Conservation (phyloP, 805 yeast genomes). For the Debaryomyces prosopidis region DNA sequence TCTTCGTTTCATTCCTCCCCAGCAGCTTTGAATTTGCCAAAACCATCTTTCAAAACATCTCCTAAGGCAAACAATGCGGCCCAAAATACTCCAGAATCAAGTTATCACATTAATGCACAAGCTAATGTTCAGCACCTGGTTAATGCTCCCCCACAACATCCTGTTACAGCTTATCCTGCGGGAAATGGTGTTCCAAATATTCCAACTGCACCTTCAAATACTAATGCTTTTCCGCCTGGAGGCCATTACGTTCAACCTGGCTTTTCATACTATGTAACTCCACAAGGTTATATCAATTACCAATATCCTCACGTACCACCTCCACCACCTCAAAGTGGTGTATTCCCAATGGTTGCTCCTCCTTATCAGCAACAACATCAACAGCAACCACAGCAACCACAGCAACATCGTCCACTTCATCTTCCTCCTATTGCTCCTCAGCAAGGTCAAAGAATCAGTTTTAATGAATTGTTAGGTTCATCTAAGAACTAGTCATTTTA, state of each 20-base stretch:
- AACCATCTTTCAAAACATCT: conserved; percentile 48
- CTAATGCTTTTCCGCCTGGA: conserved; percentile 1
- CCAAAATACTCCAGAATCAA: conserved; percentile 3
- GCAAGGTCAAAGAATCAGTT: conserved; percentile 40
- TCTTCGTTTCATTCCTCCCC: conserved; percentile 59
- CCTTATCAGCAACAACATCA: conserved; percentile 8
- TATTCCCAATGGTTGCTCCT: conserved; percentile 5
- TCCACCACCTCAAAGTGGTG: conserved; percentile 7
- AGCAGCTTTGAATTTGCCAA: conserved; percentile 55
- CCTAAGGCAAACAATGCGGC: conserved; percentile 15
- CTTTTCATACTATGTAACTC: conserved; percentile 29
- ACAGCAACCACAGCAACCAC: neutral
- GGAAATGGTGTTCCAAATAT: conserved; percentile 14
- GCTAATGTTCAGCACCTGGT: no score
- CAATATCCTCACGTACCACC: conserved; percentile 20
- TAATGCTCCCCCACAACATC: conserved; percentile 25
- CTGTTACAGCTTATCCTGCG: conserved; percentile 36
- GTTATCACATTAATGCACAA: neutral
- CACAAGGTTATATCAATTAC: conserved; percentile 34
- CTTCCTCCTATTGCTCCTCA: conserved; percentile 1
- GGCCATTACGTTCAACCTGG: conserved; percentile 27
- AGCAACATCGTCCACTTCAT: conserved; percentile 2
- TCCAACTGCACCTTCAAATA: conserved; percentile 3
- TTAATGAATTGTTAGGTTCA: conserved; percentile 39
- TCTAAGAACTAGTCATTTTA: conserved; percentile 13